These are phyloP conservation scores for Termitomyces sp. DNA, from an alignment of 768 basidiomycete species.

Conservation along the genomic window DNA sequence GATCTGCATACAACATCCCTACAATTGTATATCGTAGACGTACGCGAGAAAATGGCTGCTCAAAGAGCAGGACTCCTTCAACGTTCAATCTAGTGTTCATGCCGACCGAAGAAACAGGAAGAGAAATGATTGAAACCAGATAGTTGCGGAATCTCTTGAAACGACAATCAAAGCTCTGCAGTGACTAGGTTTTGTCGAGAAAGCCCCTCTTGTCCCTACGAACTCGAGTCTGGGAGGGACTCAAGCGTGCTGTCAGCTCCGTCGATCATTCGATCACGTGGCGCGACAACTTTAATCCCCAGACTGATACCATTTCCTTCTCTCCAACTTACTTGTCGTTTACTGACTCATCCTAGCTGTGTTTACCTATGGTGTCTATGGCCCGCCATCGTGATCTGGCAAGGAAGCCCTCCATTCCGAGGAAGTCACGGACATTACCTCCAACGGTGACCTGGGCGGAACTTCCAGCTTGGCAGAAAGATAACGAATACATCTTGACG, in stretches of 20 bases:
- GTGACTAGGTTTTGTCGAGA: neutral
- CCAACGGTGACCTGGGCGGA: conserved; percentile 46
- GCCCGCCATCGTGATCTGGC: neutral
- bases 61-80: conserved; percentile 76
- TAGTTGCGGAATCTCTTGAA: neutral
- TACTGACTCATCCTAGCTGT: neutral
- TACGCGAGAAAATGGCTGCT: conserved; percentile 79
- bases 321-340: neutral
- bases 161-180: no score
- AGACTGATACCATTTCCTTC: neutral
- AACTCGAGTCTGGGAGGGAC: neutral
- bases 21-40: conserved; percentile 11
- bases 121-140: neutral
- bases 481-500: conserved; percentile 66
- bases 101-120: neutral
- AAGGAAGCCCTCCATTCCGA: neutral
- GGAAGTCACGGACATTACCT: conserved; percentile 2
- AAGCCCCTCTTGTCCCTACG: neutral
- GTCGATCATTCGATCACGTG: conserved; percentile 2
- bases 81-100: conserved; percentile 57
- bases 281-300: neutral
- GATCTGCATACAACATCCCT: neutral
- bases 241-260: neutral
- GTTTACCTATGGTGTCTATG: neutral
- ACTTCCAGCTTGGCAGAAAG: conserved; percentile 63